A percentile compares a stretch with the other conserved stretches of the same genome.
These are phyloP conservation scores for Chlorella sp. DNA, from an alignment of 139 green algal genomes.

Conservation along the genomic window DNA sequence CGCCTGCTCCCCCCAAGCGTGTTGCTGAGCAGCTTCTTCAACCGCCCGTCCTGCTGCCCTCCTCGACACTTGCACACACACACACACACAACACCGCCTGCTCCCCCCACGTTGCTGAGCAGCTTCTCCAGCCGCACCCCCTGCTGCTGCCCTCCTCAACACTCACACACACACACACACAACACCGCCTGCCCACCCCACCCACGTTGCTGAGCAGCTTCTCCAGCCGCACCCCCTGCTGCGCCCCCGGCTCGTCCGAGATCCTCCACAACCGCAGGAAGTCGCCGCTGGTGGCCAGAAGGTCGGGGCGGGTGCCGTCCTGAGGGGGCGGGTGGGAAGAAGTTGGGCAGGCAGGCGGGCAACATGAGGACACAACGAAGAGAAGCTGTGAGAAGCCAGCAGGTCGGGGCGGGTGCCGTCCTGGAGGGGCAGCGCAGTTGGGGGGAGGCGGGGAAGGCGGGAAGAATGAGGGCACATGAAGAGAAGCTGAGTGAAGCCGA, in stretches of 20 bases:
- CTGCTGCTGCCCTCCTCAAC: too few relatives aligned
- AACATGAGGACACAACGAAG: neutral
- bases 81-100: neutral
- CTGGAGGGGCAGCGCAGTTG: neutral
- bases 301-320: conserved; percentile 73
- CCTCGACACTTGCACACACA: too few relatives aligned
- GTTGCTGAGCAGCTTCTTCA: neutral
- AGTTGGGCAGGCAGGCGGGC: neutral
- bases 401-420: conserved; percentile 77
- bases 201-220: conserved; percentile 83
- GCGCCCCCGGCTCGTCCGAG: conserved; percentile 50
- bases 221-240: conserved; percentile 75
- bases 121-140: too few relatives aligned
- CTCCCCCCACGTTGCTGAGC: too few relatives aligned
- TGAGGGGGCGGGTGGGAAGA: neutral
- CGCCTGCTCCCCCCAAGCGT: too few relatives aligned
- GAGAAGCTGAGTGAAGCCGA: conserved; percentile 86
- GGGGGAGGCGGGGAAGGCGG: neutral
- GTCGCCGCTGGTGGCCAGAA: conserved; percentile 93
- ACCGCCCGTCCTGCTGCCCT: neutral
- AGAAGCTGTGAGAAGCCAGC: conserved; percentile 80
- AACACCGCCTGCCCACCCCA: neutral
- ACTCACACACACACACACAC: too few relatives aligned
- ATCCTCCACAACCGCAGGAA: conserved; percentile 94
- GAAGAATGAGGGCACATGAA: neutral